phyloP scores from a whole-genome alignment of 202 grass and related monocot species.

The Elaeis oleifera region DNA sequence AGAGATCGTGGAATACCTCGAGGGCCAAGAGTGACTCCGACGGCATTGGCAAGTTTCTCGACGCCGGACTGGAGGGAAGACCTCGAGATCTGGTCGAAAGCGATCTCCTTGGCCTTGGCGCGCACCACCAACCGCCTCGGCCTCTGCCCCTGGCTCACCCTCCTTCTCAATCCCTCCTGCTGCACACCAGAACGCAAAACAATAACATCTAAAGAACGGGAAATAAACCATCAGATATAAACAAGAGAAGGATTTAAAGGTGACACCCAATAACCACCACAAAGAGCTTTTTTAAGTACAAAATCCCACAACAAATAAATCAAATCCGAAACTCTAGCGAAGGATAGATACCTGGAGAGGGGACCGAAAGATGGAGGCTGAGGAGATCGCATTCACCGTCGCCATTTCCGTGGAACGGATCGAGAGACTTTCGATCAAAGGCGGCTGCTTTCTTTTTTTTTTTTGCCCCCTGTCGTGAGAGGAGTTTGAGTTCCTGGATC shows the following conservation, averaged over 20 bases:
- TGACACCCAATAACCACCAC: background rate
- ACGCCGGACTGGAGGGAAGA: constrained; percentile 63
- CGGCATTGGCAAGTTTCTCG: constrained; percentile 88
- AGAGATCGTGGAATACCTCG: constrained; percentile 33
- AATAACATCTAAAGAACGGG: background rate
- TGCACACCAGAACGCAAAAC: background rate
- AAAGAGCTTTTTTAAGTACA: background rate
- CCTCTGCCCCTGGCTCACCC: constrained; percentile 23
- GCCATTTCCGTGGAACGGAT: background rate
- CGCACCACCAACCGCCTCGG: constrained; percentile 40
- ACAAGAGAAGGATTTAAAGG: too few relatives aligned
- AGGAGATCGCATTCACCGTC: background rate
- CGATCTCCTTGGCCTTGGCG: constrained; percentile 66
- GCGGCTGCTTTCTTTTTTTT: too few relatives aligned
- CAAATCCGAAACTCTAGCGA: background rate
- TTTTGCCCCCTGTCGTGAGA: too few relatives aligned
- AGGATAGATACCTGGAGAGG: background rate
- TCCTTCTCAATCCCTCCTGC: constrained; percentile 24
- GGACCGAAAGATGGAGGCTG: background rate
- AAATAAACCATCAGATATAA: too few relatives aligned
- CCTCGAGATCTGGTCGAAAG: constrained; percentile 68
- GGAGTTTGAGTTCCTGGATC: too few relatives aligned
- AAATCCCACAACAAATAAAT: too few relatives aligned
- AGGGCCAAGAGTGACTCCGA: constrained; percentile 79
- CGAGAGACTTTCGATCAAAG: background rate